These are phyloP conservation scores for Gentiana macrophylla DNA, from an alignment of 257 asterid species.

Conservation along the genomic window DNA sequence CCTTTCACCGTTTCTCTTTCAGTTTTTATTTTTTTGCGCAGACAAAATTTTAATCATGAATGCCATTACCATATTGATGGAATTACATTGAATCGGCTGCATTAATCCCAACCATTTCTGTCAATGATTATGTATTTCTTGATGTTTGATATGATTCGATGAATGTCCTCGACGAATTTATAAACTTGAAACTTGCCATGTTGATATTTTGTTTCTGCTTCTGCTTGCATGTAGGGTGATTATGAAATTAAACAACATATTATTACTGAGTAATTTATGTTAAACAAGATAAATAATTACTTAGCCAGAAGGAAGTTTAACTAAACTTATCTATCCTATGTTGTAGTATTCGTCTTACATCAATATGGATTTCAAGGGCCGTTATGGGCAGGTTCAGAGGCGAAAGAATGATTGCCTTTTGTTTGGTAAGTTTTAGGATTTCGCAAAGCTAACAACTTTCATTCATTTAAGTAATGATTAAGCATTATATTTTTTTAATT, in stretches of 20 bases:
- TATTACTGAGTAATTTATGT: no score
- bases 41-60: no score
- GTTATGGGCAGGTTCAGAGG: constrained; percentile 55
- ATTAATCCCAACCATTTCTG: neutral
- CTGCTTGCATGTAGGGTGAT: no score
- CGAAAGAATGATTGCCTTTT: constrained; percentile 87
- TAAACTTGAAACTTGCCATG: no score
- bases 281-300: constrained; percentile 14
- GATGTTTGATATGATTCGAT: neutral
- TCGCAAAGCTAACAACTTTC: neutral
- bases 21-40: neutral
- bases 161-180: no score
- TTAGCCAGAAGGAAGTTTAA: constrained; percentile 16
- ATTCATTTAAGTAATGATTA: no score
- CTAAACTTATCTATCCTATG: constrained; percentile 28
- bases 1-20: neutral
- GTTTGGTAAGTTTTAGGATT: constrained; percentile 45
- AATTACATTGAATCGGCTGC: no score
- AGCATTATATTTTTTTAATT: neutral
- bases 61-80: no score
- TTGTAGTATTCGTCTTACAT: constrained; percentile 26
- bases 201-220: no score
- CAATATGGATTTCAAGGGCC: constrained; percentile 62
- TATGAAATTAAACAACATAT: no score
- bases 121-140: no score